phyloP scores from a whole-genome alignment of 2,329 filamentous ascomycete genomes.

The Ascochyta fabae region DNA sequence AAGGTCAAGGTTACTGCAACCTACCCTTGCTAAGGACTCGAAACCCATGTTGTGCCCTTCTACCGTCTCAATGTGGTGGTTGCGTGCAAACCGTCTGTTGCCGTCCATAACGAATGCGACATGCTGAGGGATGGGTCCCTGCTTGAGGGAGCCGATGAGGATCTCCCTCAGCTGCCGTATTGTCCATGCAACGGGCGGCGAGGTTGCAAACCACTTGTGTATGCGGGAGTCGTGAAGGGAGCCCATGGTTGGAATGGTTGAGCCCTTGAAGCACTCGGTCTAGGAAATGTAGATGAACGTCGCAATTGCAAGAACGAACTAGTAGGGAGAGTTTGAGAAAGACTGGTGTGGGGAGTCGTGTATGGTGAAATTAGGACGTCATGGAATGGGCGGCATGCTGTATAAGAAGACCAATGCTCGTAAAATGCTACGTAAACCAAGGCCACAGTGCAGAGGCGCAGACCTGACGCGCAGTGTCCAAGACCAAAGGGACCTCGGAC shows the following conservation, averaged over 20 bases:
- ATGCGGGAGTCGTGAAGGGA: conserved; percentile 67
- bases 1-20: conserved; percentile 34
- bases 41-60: conserved; percentile 97
- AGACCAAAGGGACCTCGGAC: conserved; percentile 20
- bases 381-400: conserved; percentile 36
- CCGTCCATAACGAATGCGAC: conserved; percentile 99
- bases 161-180: conserved; percentile 79
- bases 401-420: conserved; percentile 28
- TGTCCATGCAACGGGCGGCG: conserved; percentile 91
- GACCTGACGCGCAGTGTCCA: conserved; percentile 35
- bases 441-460: conserved; percentile 37
- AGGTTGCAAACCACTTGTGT: conserved; percentile 80
- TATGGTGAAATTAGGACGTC: conserved; percentile 19
- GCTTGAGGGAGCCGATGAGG: conserved; percentile 84
- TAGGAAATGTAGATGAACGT: conserved; percentile 16
- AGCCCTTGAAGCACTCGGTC: conserved; percentile 18
- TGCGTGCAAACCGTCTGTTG: conserved; percentile 89
- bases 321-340: not conserved
- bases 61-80: conserved; percentile 91
- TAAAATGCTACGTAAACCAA: conserved; percentile 39
- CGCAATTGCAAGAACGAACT: conserved; percentile 6
- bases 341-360: not conserved
- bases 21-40: conserved; percentile 85
- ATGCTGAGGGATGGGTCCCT: conserved; percentile 92
- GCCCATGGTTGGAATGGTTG: conserved; percentile 34